Evolutionary conservation across 2,329 filamentous ascomycete species (phyloP).

Genomic region (Fusarium sp.): DNA sequence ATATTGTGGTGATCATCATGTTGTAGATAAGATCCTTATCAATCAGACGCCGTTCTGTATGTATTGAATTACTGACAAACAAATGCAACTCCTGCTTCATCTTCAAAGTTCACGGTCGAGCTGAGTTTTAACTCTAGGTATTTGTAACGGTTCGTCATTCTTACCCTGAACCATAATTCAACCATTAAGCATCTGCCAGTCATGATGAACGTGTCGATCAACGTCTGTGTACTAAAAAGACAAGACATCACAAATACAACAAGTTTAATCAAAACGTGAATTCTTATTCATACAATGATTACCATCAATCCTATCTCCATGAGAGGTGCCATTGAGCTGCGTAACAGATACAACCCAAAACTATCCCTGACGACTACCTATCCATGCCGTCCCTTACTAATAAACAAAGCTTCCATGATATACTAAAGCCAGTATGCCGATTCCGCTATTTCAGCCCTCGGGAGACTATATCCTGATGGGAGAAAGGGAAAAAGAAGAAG

Average conservation of each 20-base stretch:
- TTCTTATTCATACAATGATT: slow-evolving; percentile 47
- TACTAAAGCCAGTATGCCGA: slow-evolving; percentile 37
- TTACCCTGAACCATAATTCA: not conserved
- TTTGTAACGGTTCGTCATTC: not conserved
- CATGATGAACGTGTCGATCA: not conserved
- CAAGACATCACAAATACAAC: not conserved
- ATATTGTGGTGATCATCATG: slow-evolving; percentile 4
- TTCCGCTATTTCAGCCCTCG: slow-evolving; percentile 15
- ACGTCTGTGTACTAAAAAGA: not conserved
- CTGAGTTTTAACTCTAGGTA: not conserved
- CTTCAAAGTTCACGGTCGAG: not conserved
- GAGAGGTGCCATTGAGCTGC: slow-evolving; percentile 20
- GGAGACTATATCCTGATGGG: slow-evolving; percentile 8
- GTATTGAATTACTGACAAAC: not conserved
- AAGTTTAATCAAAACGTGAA: slow-evolving; percentile 29
- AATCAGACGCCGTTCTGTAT: slow-evolving; percentile 1
- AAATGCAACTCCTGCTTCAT: not conserved
- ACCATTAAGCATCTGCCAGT: not conserved
- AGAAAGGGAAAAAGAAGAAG: slow-evolving; percentile 22
- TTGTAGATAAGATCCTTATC: slow-evolving; percentile 24
- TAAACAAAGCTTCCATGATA: slow-evolving; percentile 32
- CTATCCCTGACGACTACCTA: slow-evolving; percentile 12
- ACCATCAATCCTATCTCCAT: slow-evolving; percentile 40
- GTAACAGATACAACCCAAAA: slow-evolving; percentile 12
- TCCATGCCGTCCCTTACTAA: slow-evolving; percentile 19